phyloP scores from a whole-genome alignment of 352 stramenopile species.

The Globisporangium acanthophoron region DNA sequence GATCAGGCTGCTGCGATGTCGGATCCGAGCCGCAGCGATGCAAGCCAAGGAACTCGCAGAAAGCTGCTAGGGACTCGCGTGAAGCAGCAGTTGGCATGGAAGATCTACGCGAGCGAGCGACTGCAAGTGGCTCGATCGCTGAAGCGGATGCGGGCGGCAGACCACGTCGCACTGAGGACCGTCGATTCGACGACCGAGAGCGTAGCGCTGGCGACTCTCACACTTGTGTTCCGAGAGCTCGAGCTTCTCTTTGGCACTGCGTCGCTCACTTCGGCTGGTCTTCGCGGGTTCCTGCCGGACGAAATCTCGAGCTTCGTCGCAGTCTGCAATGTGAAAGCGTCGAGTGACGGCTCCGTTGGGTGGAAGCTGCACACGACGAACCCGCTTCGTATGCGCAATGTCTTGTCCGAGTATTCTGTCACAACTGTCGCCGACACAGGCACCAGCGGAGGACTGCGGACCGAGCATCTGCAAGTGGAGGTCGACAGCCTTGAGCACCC shows the following conservation, averaged over 20 bases:
- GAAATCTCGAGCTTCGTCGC: not conserved
- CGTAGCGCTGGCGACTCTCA: constrained; percentile 1
- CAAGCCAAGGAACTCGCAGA: not conserved
- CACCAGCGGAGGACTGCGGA: constrained; percentile 3
- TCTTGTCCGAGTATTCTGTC: not conserved
- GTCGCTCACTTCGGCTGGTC: not conserved
- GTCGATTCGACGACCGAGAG: not conserved
- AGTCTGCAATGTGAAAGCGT: not conserved
- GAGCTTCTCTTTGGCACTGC: constrained; percentile 9
- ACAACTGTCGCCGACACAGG: not conserved
- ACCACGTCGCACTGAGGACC: constrained; percentile 3
- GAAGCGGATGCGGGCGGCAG: constrained; percentile 20
- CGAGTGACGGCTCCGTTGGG: not conserved
- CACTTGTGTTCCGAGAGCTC: constrained; percentile 6
- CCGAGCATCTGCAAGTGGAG: constrained; percentile 35
- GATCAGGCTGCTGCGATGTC: not conserved
- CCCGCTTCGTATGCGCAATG: constrained; percentile 8
- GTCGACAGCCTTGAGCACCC: constrained; percentile 34
- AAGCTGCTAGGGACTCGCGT: constrained; percentile 2
- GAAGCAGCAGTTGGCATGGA: constrained; percentile 54
- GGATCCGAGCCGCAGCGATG: not conserved
- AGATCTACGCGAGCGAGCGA: constrained; percentile 42
- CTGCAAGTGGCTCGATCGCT: constrained; percentile 31
- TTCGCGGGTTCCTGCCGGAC: not conserved
- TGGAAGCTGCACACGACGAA: constrained; percentile 8